phyloP scores from a whole-genome alignment of 352 stramenopile species.

The Phytopythium sindhum region DNA sequence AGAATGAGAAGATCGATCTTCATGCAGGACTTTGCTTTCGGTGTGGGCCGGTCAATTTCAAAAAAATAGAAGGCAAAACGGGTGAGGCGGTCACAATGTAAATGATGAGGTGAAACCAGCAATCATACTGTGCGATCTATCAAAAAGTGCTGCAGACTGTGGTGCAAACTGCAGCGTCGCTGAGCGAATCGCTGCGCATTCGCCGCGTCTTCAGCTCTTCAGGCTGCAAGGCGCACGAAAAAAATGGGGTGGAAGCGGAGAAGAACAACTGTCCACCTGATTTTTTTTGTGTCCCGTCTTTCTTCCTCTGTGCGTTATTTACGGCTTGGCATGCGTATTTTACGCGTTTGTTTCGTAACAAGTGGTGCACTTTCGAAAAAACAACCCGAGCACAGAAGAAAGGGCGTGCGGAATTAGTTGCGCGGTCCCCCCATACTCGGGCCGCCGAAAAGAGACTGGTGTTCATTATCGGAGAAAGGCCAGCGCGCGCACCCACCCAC shows the following conservation, averaged over 20 bases:
- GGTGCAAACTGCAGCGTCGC: too few species aligned
- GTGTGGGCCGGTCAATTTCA: too few species aligned
- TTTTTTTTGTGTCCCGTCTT: conserved; percentile 1
- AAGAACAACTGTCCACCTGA: conserved; percentile 5
- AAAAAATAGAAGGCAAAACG: too few species aligned
- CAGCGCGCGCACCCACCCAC: neutral
- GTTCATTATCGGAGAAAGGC: conserved; percentile 6
- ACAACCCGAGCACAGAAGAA: conserved; percentile 15
- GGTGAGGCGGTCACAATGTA: too few species aligned
- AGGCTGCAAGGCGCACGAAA: too few species aligned
- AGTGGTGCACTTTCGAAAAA: neutral
- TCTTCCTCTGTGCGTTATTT: neutral
- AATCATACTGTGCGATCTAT: too few species aligned
- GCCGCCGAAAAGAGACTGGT: neutral
- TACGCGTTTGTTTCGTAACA: neutral
- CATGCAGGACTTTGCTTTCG: too few species aligned
- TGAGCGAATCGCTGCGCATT: too few species aligned
- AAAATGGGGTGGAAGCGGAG: neutral
- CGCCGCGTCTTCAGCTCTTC: too few species aligned
- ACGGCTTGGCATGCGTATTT: neutral
- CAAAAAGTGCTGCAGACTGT: too few species aligned
- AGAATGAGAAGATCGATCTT: too few species aligned
- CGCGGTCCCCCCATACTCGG: neutral
- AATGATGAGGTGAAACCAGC: too few species aligned
- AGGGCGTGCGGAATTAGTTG: conserved; percentile 1